Conservation (phyloP, 257 asterid genomes). For the Fraxinus quadrangulata region DNA sequence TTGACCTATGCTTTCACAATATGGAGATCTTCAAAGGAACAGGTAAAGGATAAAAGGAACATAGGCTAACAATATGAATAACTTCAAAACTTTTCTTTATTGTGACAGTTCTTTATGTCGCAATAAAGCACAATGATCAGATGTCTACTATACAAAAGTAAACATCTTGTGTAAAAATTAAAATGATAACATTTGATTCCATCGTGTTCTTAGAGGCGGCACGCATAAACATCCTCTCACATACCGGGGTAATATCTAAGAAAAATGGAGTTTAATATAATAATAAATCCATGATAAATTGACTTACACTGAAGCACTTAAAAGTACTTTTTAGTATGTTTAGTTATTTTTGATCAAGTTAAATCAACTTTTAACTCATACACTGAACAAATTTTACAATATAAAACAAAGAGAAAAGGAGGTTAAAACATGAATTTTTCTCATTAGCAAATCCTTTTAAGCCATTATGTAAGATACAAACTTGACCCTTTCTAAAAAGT, state of each 20-base stretch:
- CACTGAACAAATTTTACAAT: not conserved
- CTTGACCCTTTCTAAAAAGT: too few species aligned
- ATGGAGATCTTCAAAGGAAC: not conserved
- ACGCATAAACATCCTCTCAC: not conserved
- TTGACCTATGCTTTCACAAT: slow-evolving; percentile 5
- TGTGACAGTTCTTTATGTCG: not conserved
- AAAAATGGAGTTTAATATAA: not conserved
- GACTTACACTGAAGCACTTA: not conserved
- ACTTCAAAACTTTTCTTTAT: not conserved
- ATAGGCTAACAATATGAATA: not conserved
- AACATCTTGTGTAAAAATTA: not conserved
- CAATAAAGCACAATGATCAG: not conserved
- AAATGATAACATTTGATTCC: not conserved
- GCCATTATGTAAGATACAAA: too few species aligned
- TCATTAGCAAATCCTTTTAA: not conserved
- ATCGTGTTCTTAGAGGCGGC: not conserved
- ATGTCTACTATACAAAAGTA: not conserved
- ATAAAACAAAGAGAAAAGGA: not conserved
- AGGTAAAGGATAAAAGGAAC: too few species aligned
- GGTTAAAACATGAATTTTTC: not conserved
- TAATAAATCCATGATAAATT: not conserved
- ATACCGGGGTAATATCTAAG: not conserved
- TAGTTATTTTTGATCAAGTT: not conserved
- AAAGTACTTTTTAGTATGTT: not conserved
- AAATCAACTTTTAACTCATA: not conserved